Conservation (phyloP, 495 filamentous ascomycete genomes). For the Penicillium atrosanguineum region DNA sequence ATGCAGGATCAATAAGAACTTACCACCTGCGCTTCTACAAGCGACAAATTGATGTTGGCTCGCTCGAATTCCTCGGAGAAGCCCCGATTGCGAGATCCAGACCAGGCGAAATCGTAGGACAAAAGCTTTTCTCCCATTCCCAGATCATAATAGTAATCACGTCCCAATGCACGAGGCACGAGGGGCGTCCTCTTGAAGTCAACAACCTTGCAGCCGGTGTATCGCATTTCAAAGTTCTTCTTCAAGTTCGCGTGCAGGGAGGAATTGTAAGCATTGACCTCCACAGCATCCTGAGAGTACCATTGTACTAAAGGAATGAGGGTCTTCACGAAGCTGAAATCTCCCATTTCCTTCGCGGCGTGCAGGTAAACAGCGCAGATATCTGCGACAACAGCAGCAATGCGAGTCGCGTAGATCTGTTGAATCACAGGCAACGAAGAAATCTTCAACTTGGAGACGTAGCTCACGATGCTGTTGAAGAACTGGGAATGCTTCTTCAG, state of each 20-base stretch:
- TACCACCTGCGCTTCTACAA: slow-evolving; percentile 89
- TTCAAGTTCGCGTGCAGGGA: slow-evolving; percentile 83
- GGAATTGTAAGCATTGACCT: slow-evolving; percentile 72
- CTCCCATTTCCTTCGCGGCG: slow-evolving; percentile 69
- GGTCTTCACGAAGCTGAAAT: slow-evolving; percentile 60
- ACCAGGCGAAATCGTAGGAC: slow-evolving; percentile 73
- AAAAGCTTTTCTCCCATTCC: slow-evolving; percentile 71
- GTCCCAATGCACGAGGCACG: slow-evolving; percentile 59
- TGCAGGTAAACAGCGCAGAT: slow-evolving; percentile 91
- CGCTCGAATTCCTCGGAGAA: slow-evolving; percentile 76
- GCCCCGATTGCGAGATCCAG: slow-evolving; percentile 61
- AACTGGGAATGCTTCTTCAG: slow-evolving; percentile 72
- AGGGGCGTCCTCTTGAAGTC: slow-evolving; percentile 76
- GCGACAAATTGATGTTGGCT: slow-evolving; percentile 85
- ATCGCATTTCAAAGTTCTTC: slow-evolving; percentile 78
- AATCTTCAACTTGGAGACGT: slow-evolving; percentile 60
- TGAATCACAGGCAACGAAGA: slow-evolving; percentile 41
- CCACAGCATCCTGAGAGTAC: slow-evolving; percentile 69
- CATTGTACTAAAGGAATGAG: slow-evolving; percentile 73
- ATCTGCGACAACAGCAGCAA: slow-evolving; percentile 79
- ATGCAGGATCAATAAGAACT: slow-evolving; percentile 30
- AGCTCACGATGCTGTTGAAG: slow-evolving; percentile 63
- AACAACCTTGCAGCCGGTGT: slow-evolving; percentile 62
- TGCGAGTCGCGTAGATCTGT: slow-evolving; percentile 59
- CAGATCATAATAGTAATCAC: slow-evolving; percentile 78